Evolutionary conservation across 495 filamentous ascomycete species (phyloP), one percentile per base, ranked within the genome.

Genomic region (Tuber umbilicatum): DNA sequence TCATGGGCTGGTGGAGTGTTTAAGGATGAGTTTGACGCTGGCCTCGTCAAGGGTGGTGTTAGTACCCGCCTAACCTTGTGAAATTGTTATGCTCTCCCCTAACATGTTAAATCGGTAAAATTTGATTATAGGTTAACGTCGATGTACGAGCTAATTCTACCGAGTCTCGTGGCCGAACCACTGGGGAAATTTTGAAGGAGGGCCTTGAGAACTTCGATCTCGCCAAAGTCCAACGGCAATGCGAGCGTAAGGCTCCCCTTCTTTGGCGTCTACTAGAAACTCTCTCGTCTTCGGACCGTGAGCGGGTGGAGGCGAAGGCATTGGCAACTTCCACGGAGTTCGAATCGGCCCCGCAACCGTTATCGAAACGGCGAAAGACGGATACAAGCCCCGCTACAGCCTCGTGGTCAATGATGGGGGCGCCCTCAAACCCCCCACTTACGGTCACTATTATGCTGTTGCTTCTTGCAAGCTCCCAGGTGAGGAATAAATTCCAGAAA

Each of bases 1-100:
- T 74, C 76, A 42, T 79, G 77, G 77, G 77, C 77, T 75, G 77
- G 77, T 47, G 75, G 77, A 41, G 77, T 79, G 43, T 78, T 79
- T 45, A 79, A 78, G 73, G 77, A 79, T 31, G 77, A 79, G 69
- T 79, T 79, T 78, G 77, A 79, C 47, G 73, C 73, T 2, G 77
- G 77, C 64, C 77, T 79, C 43, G 77, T 79, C 75, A 79, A 79
- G 77, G 75, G 77, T 68, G 76, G 77, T 70, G 77, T 79, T 79
- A 55, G 77, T 79, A 73, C 50, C 75, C 75, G 39, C 71, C 70
- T 40, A 38, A 72, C 64, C 45, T 23, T 27, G 27, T 55, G 60
- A 64, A 64, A 35, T 64, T 64, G 31, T 31, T 64, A 35, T 27
- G 6, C 27, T 64, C 27, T 17, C 42, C 42, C 35, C 31, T 45